Evolutionary conservation across 768 basidiomycete genomes (phyloP), one percentile per base, ranked within the genome.

Genomic region (Podaxis sp.): DNA sequence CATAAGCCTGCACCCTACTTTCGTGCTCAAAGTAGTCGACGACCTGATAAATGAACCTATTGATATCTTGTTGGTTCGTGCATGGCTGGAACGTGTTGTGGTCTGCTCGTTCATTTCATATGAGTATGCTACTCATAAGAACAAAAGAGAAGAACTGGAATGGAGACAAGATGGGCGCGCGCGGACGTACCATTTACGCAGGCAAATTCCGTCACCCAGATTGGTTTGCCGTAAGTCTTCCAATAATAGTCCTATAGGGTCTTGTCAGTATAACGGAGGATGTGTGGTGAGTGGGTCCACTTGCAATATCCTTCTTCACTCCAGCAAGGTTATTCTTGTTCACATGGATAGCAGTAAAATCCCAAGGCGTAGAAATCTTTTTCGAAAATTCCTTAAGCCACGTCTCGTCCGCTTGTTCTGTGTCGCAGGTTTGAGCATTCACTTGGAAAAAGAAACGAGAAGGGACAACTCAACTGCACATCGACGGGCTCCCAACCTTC

Each of bases 171-270:
- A 15, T 36, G 46, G 49, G 26, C 49, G 49, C 49, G 49, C 49
- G 40, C 20, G 44, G 15, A 60, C 69, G 20, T 60, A 79, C 80
- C 80, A 55, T 81, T 74, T 36, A 81, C 80, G 61, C 81, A 82
- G 56, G 81, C 80, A 64, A 81, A 80, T 66, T 82, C 81, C 24
- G 80, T 78, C 15, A 82, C 74, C 80, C 80, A 82, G 58, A 82
- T 75, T 1, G 81, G 80, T 68, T 79, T 81, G 65, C 76, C 74
- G 66, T 81, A 82, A 1, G 48, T 56, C 2, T 60, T 67, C 69
- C 73, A 72, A 64, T 82, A 82, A 63, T 82, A 76, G 50, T 77
- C 75, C 81, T 80, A 57, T 6, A 63, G 17, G 41, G 4, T 50
- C 5, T 4, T 50, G 30, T 40, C 22, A 59, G n/a, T 56, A 33